Base-by-base conservation (phyloP, 106 monocot genomes). In the Dioscorea dumetorum region DNA sequence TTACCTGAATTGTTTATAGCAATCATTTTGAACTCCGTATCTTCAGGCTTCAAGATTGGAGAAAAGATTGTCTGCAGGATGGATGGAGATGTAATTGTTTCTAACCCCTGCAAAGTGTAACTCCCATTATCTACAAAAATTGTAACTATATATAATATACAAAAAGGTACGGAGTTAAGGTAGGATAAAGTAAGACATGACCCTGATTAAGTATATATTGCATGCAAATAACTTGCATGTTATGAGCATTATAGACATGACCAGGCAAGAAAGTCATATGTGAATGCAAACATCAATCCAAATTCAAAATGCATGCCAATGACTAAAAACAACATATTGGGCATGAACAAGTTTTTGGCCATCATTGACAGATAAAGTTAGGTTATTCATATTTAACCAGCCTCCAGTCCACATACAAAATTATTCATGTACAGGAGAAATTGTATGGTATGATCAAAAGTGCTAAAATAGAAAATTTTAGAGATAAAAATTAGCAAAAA, bases 41-140 rank as follows among this genome's bases (percentile, higher is more conserved):
- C 78, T 18, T 22, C 58, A 61, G 75, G 32, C 16, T 76, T 73
- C 28, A 76, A 57, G 57, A 57, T 76, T 63, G 78, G 73, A 22
- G 81, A 81, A 66, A 84, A 84, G 16, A 84, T 75, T 24, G 73
- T 76, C 66, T 81, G 69, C 22, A 70, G 14, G 50, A 76, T 67
- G 21, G 61, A 50, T 49, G 69, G 22, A 63, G 59, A 70, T 67
- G 77, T 21, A 20, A 61, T 73, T 19, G 73, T 61, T 24, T 63
- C 62, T 24, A 77, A 75, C 54, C 58, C 78, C 87, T 88, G 70
- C 51, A 74, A 56, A 48, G 52, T 24, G 35, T 48, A n/a, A 16
- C 62, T 6, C 8, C 16, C 51, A 68, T 35, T 41, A 17, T 10
- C 22, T 58, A 18, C n/a, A 7, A 34, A 23, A 34, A 51, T 31